Evolutionary conservation across 2,329 filamentous ascomycete genomes (phyloP), one percentile per base, ranked within the genome.

Genomic region (Fusarium citri): DNA sequence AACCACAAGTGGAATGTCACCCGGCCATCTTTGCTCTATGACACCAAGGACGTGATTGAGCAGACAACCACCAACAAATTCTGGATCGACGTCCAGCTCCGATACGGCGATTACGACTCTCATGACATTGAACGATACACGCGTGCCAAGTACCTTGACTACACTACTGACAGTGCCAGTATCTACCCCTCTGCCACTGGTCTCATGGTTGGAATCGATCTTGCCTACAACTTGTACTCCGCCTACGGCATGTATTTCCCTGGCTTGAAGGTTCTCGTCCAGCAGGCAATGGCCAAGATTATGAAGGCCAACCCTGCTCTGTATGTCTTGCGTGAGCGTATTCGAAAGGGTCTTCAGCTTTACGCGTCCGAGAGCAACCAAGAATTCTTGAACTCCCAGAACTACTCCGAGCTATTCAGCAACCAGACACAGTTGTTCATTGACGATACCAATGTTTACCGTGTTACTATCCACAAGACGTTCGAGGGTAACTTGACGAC

Each of bases 1-100:
- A 97, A 92, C 70, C 96, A 98, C 84, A 99, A 98, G 80, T 99
- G 97, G 97, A 98, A 97, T 69, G 94, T 99, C 55, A 98, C 94
- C 1, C 87, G 93, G 5, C 97, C 96, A 3, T 98, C 95, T 5
- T 88, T 97, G 74, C 84, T 99, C 6, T 97, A 97, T 78, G 96
- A 99, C 75, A 98, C 94, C 54, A 98, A 98, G 84, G 96, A 99
- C 78, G 89, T 92, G 20, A 97, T 98, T 78, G 95, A 97, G 77
- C 86, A 94, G 4, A 97, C 93, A 0, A 97, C 95, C 0, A 98
- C 96, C 4, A 98, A 97, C 87, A 99, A 99, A 80, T 99, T 99
- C 86, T 99, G 96, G 96, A 85, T 99, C 57, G 96, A 99, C 82
- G 93, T 99, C 45, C 96, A 99, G 78, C 85, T 99, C 59, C 89